Conservation (phyloP, 495 filamentous ascomycete species). For the Hypoxylon crocopeplum region DNA sequence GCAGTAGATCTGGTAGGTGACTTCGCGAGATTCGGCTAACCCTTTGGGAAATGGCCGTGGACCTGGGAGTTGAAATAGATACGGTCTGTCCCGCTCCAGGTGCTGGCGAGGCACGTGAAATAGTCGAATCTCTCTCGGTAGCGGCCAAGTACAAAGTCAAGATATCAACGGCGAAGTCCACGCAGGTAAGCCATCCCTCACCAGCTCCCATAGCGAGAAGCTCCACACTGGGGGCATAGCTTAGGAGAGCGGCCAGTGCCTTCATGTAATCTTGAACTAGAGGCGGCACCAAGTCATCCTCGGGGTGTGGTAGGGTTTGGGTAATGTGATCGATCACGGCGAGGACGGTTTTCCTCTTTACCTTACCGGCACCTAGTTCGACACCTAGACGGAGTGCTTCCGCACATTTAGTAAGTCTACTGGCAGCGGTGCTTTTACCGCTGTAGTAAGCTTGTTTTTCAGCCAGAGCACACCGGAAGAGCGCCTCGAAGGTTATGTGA, state of each 20-base stretch:
- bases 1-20: conserved; percentile 60
- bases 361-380: conserved; percentile 67
- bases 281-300: conserved; percentile 72
- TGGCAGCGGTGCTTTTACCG: conserved; percentile 58
- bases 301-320: conserved; percentile 69
- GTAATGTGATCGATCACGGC: conserved; percentile 82
- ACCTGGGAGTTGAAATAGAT: conserved; percentile 42
- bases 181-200: conserved; percentile 70
- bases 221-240: conserved; percentile 77
- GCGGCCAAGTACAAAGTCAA: conserved; percentile 53
- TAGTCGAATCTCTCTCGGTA: conserved; percentile 42
- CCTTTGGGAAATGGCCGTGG: conserved; percentile 33
- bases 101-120: conserved; percentile 50
- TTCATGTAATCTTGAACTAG: conserved; percentile 80
- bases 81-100: conserved; percentile 38
- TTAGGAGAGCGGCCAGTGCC: conserved; percentile 71
- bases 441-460: conserved; percentile 70
- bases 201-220: conserved; percentile 61
- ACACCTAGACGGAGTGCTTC: conserved; percentile 73
- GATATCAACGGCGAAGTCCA: conserved; percentile 70
- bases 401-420: conserved; percentile 73
- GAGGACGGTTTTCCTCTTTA: conserved; percentile 78
- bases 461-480: conserved; percentile 71
- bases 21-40: conserved; percentile 26
- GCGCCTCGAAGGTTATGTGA: conserved; percentile 78